These are phyloP conservation scores for Neurospora sp. DNA, from an alignment of 495 filamentous ascomycete species.

Conservation along the genomic window DNA sequence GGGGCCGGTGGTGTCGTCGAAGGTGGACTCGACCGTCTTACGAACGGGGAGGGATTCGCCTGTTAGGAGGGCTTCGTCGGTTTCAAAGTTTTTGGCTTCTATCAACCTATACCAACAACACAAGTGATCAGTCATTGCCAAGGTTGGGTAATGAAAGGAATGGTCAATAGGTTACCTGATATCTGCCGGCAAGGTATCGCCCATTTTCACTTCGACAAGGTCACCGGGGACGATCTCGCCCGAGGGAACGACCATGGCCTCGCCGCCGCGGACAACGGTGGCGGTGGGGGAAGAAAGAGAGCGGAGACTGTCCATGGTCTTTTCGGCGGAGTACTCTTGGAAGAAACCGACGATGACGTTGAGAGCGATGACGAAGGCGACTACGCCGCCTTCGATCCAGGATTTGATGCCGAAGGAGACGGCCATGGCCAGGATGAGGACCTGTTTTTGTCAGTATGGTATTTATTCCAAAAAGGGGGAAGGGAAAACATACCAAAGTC, in stretches of 20 bases:
- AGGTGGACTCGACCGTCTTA: slow-evolving; percentile 22
- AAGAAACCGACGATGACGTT: slow-evolving; percentile 71
- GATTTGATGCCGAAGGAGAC: slow-evolving; percentile 71
- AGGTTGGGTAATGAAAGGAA: not conserved
- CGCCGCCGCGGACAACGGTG: slow-evolving; percentile 60
- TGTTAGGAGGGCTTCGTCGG: slow-evolving; percentile 40
- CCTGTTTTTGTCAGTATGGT: not conserved
- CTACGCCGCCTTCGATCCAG: slow-evolving; percentile 77
- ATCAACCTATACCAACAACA: slow-evolving; percentile 35
- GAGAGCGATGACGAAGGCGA: slow-evolving; percentile 68
- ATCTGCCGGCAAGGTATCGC: slow-evolving; percentile 71
- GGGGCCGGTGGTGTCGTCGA: slow-evolving; percentile 36
- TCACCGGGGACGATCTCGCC: slow-evolving; percentile 79
- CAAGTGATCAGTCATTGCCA: not conserved
- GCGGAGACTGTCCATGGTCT: slow-evolving; percentile 73
- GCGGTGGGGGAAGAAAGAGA: slow-evolving; percentile 72
- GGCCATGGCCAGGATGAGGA: slow-evolving; percentile 75
- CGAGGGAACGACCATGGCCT: slow-evolving; percentile 62
- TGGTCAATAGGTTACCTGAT: slow-evolving; percentile 16
- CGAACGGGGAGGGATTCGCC: slow-evolving; percentile 54
- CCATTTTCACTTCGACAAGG: slow-evolving; percentile 61
- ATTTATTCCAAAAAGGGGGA: not conserved
- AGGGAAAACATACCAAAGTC: slow-evolving; percentile 29
- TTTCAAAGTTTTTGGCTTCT: slow-evolving; percentile 64
- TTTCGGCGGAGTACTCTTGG: slow-evolving; percentile 81